Evolutionary conservation across 1,284 basidiomycete genomes (phyloP), one percentile per base, ranked within the genome.

Genomic region (Golubevia pallescens): DNA sequence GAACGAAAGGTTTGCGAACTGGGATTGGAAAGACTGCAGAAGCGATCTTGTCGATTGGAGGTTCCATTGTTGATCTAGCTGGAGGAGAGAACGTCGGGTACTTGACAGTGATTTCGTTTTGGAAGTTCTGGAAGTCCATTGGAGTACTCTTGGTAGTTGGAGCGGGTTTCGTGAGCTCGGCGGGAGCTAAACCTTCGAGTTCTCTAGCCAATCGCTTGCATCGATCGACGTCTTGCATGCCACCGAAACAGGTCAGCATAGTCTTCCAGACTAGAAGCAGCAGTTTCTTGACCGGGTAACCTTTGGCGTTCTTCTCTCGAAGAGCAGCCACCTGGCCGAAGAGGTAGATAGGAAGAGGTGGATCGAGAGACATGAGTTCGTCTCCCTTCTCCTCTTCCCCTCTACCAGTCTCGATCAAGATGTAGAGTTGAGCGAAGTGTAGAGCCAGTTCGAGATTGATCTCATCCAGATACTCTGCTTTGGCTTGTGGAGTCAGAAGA

Each of bases 251-350:
- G 34, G 93, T 92, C 42, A 99, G 88, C 32, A 99, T 87, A 0
- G 93, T 92, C 86, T 99, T 99, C 97, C 97, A 99, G 0, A 97
- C 88, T 0, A 99, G 90, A n/a, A 99, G 89, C 16, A 99, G 89
- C 2, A 99, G 89, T 93, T 97, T 97, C 87, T 97, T 97, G 73
- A 96, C 93, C 0, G 95, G 95, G 86, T 97, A 97, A 1, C 94
- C 94, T 81, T 93, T 95, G 3, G 94, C 93, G 78, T 92, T 93
- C 87, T 94, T 95, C 82, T 99, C 97, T 71, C 94, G 91, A 60
- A 99, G 87, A 34, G 91, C 91, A 19, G 95, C 92, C 7, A 99
- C 91, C 62, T 95, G 89, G 63, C 92, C 92, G 87, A 97, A 93
- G 19, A 99, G 88, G 85, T 95, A 95, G 16, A 97, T 91, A 1